Evolutionary conservation across 2,329 filamentous ascomycete genomes (phyloP).

Genomic region (Neofusicoccum kwambonambiense): DNA sequence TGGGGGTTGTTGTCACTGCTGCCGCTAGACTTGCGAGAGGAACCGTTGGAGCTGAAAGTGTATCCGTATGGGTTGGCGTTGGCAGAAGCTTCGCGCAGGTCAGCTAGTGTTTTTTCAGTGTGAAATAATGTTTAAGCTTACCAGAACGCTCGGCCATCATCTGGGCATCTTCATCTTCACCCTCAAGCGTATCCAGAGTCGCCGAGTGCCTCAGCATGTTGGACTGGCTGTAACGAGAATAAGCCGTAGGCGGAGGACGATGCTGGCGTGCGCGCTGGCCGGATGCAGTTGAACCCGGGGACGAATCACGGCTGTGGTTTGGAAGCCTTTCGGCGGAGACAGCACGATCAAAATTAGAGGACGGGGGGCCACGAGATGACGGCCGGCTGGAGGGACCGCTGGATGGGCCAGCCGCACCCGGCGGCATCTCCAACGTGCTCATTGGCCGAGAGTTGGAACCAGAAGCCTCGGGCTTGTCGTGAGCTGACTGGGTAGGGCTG

Average conservation of each 20-base stretch:
- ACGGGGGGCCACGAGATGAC: constrained; percentile 33
- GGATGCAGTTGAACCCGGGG: constrained; percentile 15
- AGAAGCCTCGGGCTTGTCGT: constrained; percentile 2
- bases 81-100: neutral
- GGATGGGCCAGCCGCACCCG: constrained; percentile 22
- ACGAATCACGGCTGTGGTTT: constrained; percentile 28
- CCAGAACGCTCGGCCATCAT: neutral
- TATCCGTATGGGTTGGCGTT: neutral
- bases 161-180: constrained; percentile 12
- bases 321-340: constrained; percentile 37
- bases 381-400: constrained; percentile 35
- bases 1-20: constrained; percentile 11
- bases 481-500: constrained; percentile 27
- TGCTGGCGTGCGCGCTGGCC: constrained; percentile 21
- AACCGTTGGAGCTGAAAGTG: neutral
- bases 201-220: constrained; percentile 33
- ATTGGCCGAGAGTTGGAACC: constrained; percentile 1
- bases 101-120: neutral
- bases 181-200: constrained; percentile 34
- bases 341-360: constrained; percentile 38
- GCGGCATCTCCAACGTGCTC: neutral
- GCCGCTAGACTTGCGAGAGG: constrained; percentile 14
- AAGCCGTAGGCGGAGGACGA: constrained; percentile 35
- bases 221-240: constrained; percentile 38
- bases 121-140: neutral